Evolutionary conservation across 2,329 filamentous ascomycete species (phyloP), one percentile per base, ranked within the genome.

Genomic region (Alternaria ethzedia): DNA sequence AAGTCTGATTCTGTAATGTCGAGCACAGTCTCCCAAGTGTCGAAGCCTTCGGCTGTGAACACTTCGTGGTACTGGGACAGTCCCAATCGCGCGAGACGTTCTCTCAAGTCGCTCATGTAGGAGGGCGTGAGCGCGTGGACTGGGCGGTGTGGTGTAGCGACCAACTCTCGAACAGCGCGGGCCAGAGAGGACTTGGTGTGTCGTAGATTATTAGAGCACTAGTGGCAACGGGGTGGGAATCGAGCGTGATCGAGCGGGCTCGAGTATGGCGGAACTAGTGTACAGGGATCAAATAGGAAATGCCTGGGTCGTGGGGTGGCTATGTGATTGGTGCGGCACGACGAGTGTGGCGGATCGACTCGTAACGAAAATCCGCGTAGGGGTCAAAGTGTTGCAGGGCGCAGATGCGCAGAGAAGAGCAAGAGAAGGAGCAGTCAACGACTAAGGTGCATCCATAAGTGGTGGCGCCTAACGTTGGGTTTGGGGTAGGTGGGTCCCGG

Each of bases 1-100:
- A 96, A 84, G 74, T 96, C 92, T 23, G 91, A 91, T 79, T 95
- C 92, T 64, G 92, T 93, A 57, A 96, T 94, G 75, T 95, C 92
- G 54, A 94, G 84, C 59, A 95, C 89, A 1, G 90, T 94, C 32
- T 93, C 91, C 92, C 92, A 95, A 11, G 89, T 89, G 78, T 96
- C 92, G 78, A 96, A 96, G 4, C 92, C 92, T 80, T 95, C 91
- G 57, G 92, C 88, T 46, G 92, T 78, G 71, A 96, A 92, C 59
- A 84, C 82, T 69, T 90, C 85, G 63, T 92, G 86, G 82, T 96
- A 95, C 81, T 94, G 91, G 81, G 88, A 84, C 79, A 96, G 86
- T 77, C 91, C 92, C 84, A 95, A 85, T 84, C 92, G 90, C 81
- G 87, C 86, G 77, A 95, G 89, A 69, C 90, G 86, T 41, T 85